Conservation (phyloP, 257 asterid genomes). For the Petrea volubilis region DNA sequence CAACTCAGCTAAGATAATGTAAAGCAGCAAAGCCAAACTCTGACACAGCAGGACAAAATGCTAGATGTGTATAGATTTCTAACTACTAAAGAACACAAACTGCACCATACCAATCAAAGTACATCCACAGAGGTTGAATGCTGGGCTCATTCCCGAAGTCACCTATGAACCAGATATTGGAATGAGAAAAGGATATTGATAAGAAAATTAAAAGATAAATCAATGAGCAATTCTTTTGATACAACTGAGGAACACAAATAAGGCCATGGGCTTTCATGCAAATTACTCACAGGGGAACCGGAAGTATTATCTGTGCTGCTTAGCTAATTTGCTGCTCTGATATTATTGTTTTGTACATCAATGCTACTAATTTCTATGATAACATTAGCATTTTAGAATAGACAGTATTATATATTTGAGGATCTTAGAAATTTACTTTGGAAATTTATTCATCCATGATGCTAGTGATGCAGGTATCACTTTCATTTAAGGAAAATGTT, state of each 20-base stretch:
- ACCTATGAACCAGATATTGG: conserved; percentile 42
- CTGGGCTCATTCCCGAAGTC: conserved; percentile 87
- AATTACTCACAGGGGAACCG: not conserved
- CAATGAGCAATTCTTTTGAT: not conserved
- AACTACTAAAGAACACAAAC: conserved; percentile 1
- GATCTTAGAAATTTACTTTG: no score
- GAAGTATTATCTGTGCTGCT: not conserved
- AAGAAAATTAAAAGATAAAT: not conserved
- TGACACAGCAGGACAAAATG: not conserved
- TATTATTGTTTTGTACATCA: not conserved
- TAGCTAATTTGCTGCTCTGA: not conserved
- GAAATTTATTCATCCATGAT: no score
- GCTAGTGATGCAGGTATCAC: no score
- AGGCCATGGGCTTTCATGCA: not conserved
- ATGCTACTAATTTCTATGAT: not conserved
- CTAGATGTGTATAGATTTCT: not conserved
- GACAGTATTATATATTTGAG: not conserved
- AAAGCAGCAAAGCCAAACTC: not conserved
- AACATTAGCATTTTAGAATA: not conserved
- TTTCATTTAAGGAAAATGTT: no score
- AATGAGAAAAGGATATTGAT: not conserved
- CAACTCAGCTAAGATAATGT: not conserved
- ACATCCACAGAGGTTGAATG: conserved; percentile 71
- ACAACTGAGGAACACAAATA: not conserved
- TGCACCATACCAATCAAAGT: conserved; percentile 63